Evolutionary conservation across 1,284 basidiomycete genomes (phyloP), one percentile per base, ranked within the genome.

Genomic region (Austroboletus novae-zelandiae): DNA sequence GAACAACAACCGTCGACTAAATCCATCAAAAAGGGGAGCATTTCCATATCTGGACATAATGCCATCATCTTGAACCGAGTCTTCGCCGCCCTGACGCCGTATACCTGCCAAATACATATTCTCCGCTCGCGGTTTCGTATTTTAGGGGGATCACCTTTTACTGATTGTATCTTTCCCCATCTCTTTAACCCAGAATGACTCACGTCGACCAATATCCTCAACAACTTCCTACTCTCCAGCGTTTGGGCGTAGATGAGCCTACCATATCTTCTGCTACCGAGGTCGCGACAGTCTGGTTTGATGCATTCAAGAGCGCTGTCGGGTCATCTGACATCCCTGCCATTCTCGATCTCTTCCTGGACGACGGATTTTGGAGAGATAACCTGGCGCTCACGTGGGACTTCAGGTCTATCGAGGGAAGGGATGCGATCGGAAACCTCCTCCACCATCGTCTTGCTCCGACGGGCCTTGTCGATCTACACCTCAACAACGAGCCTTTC

Each of bases 241-340:
- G 51, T 2, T 43, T 65, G 25, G 62, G 66, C 13, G 55, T 68
- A 20, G 52, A 49, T 5, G 52, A 64, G 13, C 64, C 58, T n/a
- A 44, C 14, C 8, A 51, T 49, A 5, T 40, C 56, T 18, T 66
- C 67, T 5, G 42, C 57, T 5, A 39, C 50, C 1, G 58, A 68
- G 5, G 51, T 58, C 14, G 65, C 61, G 1, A 48, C 52, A 6
- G n/a, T 48, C 25, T 75, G 72, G 68, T 57, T 70, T 20, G 40
- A 48, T n/a, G 48, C 57, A 10, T 69, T 75, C 45, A 66, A 67
- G 4, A 41, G 47, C 9, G 66, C 71, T 1, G 43, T 74, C 42
- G 44, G 58, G 5, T 61, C 58, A 8, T 55, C 59, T 31, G 54
- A 74, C 40, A 50, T 62, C 47, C 14, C 54, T 11, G 53, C 27